Base-by-base conservation (phyloP, 2,329 filamentous ascomycete genomes). In the Xylaria sp. region DNA sequence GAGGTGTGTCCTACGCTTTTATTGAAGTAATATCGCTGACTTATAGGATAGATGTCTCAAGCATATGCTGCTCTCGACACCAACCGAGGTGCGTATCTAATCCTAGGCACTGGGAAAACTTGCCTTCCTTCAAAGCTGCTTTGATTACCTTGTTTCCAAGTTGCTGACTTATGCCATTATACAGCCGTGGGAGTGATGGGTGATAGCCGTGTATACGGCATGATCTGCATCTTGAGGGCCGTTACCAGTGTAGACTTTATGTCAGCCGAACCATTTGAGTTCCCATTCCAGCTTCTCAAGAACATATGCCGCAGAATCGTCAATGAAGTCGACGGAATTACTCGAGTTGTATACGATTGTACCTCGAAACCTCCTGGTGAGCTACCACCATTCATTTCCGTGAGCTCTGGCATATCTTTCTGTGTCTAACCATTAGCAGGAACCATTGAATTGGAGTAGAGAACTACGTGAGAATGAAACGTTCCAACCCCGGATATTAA, bases 301-400 rank as follows among this genome's bases (percentile, higher is more conserved):
- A 79, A 79, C 61, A 87, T 93, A 31, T 83, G 83, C 46, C 84
- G 81, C 13, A 80, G 88, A 62, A 93, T 93, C 70, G 85, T 90
- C 61, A 94, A 92, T 71, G 87, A 92, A 76, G 89, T 93, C 1
- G 81, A 89, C 43, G 90, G 90, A 10, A 85, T 93, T 17, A 86
- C 85, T 68, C 80, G 90, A 37, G 90, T 93, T 37, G 80, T 86
- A 13, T 92, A 92, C 70, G 88, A 92, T 27, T 73, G 80, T 68
- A 81, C 79, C 65, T 82, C 82, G 79, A 79, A 85, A 77, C 82
- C 87, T 56, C 87, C 87, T 48, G 85, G 84, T 73, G 55, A 49
- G 64, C 52, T n/a, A 5, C n/a, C 25, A 11, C n/a, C 25, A 11
- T 46, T 35, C 7, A 27, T 40, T 25, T 3, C 21, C 35, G 3